Conservation (phyloP, 2,329 filamentous ascomycete genomes). For the Ophiostoma triangulosporum region DNA sequence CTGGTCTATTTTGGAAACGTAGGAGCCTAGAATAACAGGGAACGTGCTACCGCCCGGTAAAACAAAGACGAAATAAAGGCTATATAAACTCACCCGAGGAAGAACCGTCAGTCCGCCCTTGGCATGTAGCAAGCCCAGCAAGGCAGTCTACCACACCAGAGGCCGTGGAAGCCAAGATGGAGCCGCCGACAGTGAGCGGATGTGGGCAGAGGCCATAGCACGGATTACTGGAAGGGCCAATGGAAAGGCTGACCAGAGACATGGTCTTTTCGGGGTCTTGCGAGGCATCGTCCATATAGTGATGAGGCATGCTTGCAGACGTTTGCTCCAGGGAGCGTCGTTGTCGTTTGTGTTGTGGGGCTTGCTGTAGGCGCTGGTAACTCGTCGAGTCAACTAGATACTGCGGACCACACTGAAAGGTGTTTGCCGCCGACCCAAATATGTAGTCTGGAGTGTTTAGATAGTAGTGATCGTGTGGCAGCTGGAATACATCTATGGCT, state of each 20-base stretch:
- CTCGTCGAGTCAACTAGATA: not conserved
- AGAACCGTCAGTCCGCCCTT: slow-evolving; percentile 23
- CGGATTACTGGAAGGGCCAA: not conserved
- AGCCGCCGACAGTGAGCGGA: not conserved
- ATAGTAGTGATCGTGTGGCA: slow-evolving; percentile 13
- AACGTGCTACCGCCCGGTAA: not conserved
- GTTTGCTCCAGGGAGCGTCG: not conserved
- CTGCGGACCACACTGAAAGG: not conserved
- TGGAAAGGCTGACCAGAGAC: not conserved
- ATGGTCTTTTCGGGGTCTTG: not conserved
- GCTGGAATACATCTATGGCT: slow-evolving; percentile 10
- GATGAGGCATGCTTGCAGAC: not conserved
- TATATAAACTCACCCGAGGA: slow-evolving; percentile 20
- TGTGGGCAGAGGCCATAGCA: slow-evolving; percentile 5
- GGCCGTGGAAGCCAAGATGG: slow-evolving; percentile 4
- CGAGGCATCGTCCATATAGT: not conserved
- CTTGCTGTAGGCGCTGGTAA: not conserved
- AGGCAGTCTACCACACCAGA: slow-evolving; percentile 7
- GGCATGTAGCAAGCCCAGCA: slow-evolving; percentile 22
- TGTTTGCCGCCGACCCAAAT: slow-evolving; percentile 11
- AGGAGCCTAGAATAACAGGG: not conserved
- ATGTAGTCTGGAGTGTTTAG: slow-evolving; percentile 16
- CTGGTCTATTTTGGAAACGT: not conserved
- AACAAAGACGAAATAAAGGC: not conserved
- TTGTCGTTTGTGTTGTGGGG: not conserved